Percentiles rank a stretch among this genome's conserved stretches.
These are phyloP conservation scores for Russula ochroleuca DNA, from an alignment of 768 basidiomycete species.

Conservation along the genomic window DNA sequence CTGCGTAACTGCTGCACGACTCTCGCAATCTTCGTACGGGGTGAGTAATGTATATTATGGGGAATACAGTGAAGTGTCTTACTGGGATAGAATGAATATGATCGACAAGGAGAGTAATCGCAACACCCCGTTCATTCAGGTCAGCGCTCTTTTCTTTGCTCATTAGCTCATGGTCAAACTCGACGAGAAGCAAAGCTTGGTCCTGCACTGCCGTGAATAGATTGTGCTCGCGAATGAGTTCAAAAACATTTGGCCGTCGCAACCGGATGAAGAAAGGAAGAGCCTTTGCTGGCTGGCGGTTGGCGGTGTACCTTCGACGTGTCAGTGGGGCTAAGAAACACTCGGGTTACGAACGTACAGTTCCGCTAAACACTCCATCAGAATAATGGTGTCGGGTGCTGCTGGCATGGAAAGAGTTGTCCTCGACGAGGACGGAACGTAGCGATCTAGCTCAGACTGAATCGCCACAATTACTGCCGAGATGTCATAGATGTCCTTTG, in stretches of 20 bases:
- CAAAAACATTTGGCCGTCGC: constrained; percentile 85
- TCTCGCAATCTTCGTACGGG: constrained; percentile 61
- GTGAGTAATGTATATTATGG: background rate
- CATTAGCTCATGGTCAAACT: constrained; percentile 88
- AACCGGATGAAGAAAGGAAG: constrained; percentile 85
- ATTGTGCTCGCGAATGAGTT: constrained; percentile 89
- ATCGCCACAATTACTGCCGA: constrained; percentile 86
- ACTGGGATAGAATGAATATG: constrained; percentile 97
- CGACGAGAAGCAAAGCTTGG: constrained; percentile 85
- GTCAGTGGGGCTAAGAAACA: constrained; percentile 12
- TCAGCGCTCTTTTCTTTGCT: constrained; percentile 47
- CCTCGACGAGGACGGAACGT: constrained; percentile 47
- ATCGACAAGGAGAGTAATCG: constrained; percentile 83
- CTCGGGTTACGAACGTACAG: constrained; percentile 46
- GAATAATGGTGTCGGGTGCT: constrained; percentile 48
- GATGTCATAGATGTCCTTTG: constrained; percentile 84
- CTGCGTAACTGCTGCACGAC: constrained; percentile 83
- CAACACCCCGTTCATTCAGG: constrained; percentile 56
- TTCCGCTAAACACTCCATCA: constrained; percentile 96
- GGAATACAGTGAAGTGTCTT: constrained; percentile 29
- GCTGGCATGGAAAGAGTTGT: constrained; percentile 29
- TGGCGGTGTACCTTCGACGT: constrained; percentile 65
- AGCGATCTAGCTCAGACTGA: constrained; percentile 70
- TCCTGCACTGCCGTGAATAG: constrained; percentile 94
- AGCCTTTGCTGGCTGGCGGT: constrained; percentile 92